Evolutionary conservation across 2,329 filamentous ascomycete genomes (phyloP).

Genomic region (Phyllosticta citriasiana): DNA sequence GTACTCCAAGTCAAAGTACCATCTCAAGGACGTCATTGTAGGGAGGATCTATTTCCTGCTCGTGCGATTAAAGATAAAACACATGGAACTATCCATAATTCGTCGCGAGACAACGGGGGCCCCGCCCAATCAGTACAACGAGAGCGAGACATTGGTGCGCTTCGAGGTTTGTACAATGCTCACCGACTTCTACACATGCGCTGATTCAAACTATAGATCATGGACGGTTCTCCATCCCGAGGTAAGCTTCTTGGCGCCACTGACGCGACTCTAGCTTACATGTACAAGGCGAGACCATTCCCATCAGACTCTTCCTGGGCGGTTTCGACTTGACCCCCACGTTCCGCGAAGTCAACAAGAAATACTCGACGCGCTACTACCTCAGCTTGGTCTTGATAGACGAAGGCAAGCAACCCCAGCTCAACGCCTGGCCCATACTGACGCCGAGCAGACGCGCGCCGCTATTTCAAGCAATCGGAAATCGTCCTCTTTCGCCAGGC

Average conservation of each 20-base stretch:
- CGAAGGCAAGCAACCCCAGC: conserved; percentile 52
- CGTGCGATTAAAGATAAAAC: conserved; percentile 96
- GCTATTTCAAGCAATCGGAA: conserved; percentile 99
- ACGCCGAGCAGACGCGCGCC: conserved; percentile 61
- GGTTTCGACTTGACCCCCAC: conserved; percentile 96
- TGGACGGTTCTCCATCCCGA: conserved; percentile 97
- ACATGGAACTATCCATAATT: conserved; percentile 99
- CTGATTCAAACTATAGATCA: conserved; percentile 54
- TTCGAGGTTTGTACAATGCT: conserved; percentile 59
- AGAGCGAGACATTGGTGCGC: conserved; percentile 93
- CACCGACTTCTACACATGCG: no score
- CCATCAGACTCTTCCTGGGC: conserved; percentile 90
- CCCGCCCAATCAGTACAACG: conserved; percentile 97
- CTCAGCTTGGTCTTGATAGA: conserved; percentile 92
- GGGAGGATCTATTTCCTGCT: conserved; percentile 97
- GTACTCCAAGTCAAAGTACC: conserved; percentile 98
- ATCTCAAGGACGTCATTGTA: conserved; percentile 97
- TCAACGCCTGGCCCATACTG: conserved; percentile 5
- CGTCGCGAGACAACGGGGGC: conserved; percentile 91
- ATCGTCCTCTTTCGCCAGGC: conserved; percentile 89
- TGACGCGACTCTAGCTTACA: conserved; percentile 15
- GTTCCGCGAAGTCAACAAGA: conserved; percentile 99
- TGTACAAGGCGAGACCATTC: conserved; percentile 68
- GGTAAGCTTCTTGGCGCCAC: conserved; percentile 42
- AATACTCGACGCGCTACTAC: conserved; percentile 97